phyloP scores from a whole-genome alignment of 768 basidiomycete genomes.

The Auriscalpium vulgare region DNA sequence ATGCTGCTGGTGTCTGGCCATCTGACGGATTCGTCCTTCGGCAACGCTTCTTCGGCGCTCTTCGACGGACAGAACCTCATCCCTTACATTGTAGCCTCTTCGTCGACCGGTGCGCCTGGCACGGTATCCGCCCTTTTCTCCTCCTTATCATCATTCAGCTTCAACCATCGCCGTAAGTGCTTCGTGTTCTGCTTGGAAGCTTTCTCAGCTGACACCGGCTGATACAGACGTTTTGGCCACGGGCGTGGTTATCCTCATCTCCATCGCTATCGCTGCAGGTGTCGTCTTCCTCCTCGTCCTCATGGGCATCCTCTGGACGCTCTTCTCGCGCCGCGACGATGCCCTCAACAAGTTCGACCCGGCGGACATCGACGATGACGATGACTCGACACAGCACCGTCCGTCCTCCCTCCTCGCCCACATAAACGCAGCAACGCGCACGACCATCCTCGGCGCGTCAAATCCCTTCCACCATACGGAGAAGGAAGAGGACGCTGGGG shows the following conservation, averaged over 20 bases:
- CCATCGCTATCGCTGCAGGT: slow-evolving; percentile 93
- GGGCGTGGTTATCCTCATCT: slow-evolving; percentile 93
- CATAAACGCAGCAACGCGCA: slow-evolving; percentile 84
- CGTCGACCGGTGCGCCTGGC: slow-evolving; percentile 60
- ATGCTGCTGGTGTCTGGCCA: slow-evolving; percentile 85
- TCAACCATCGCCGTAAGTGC: slow-evolving; percentile 57
- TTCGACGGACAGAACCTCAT: slow-evolving; percentile 79
- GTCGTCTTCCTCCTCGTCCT: slow-evolving; percentile 83
- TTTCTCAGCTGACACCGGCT: slow-evolving; percentile 10
- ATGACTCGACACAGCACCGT: slow-evolving; percentile 60
- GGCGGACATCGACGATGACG: slow-evolving; percentile 65
- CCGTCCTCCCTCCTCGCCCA: slow-evolving; percentile 86
- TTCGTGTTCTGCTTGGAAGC: neutral
- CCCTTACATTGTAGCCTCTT: slow-evolving; percentile 72
- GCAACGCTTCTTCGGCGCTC: slow-evolving; percentile 76
- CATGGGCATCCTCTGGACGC: slow-evolving; percentile 81
- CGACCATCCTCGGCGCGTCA: slow-evolving; percentile 61
- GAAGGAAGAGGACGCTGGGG: slow-evolving; percentile 47
- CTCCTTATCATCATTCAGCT: slow-evolving; percentile 72
- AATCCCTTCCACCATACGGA: slow-evolving; percentile 36
- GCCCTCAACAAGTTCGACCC: slow-evolving; percentile 55
- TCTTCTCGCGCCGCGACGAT: slow-evolving; percentile 79
- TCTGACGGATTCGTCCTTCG: slow-evolving; percentile 59
- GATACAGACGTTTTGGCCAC: slow-evolving; percentile 73
- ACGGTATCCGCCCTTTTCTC: slow-evolving; percentile 74